Conservation (phyloP, 2,329 filamentous ascomycete genomes). For the Penicillium sp. region DNA sequence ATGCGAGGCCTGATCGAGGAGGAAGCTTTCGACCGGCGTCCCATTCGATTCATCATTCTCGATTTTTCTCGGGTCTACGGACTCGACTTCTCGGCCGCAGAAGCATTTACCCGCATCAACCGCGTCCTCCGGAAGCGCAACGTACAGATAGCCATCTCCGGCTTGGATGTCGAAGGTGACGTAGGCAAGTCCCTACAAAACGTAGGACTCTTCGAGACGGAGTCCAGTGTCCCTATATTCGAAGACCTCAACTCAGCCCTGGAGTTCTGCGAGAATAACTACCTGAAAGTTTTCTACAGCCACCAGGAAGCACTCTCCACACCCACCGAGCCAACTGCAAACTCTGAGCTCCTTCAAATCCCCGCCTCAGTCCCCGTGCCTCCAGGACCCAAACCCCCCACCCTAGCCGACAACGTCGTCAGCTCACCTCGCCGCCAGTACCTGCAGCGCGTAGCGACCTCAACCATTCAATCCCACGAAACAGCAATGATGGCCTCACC, state of each 20-base stretch:
- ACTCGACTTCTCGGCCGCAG: conserved; percentile 92
- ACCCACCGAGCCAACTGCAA: conserved; percentile 8
- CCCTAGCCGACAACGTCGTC: conserved; percentile 51
- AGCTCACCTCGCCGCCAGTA: conserved; percentile 79
- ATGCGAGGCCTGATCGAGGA: conserved; percentile 81
- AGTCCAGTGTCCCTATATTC: conserved; percentile 73
- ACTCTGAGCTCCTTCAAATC: conserved; percentile 18
- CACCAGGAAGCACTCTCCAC: conserved; percentile 55
- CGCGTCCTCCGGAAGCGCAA: conserved; percentile 73
- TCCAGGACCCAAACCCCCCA: conserved; percentile 9
- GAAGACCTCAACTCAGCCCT: conserved; percentile 89
- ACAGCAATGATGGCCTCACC: conserved; percentile 51
- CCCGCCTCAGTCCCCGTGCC: conserved; percentile 24
- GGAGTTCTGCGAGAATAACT: conserved; percentile 91
- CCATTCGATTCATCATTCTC: conserved; percentile 85
- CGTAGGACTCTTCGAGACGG: conserved; percentile 75
- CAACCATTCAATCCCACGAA: conserved; percentile 62
- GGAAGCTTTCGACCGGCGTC: conserved; percentile 69
- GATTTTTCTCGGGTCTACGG: conserved; percentile 88
- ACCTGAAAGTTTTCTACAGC: conserved; percentile 76
- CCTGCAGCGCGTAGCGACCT: conserved; percentile 73
- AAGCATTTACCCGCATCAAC: conserved; percentile 91
- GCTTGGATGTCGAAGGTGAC: conserved; percentile 70
- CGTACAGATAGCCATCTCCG: conserved; percentile 78
- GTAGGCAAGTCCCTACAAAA: conserved; percentile 77